phyloP scores from a whole-genome alignment of 2,329 filamentous ascomycete species.

The Ophiostoma ips region DNA sequence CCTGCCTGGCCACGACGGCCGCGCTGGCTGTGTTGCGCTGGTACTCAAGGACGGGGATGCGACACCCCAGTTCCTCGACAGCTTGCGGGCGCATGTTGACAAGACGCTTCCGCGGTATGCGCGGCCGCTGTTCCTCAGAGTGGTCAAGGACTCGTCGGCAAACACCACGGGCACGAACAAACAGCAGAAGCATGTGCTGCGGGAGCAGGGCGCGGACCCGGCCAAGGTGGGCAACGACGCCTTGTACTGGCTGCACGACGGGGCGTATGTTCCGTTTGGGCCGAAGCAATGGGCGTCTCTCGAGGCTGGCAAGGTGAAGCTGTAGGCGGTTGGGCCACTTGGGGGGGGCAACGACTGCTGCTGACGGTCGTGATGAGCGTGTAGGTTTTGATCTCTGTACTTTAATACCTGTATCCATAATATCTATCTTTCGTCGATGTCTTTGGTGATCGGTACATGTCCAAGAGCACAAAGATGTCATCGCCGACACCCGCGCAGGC shows the following conservation, averaged over 20 bases:
- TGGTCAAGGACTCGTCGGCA: conserved; percentile 41
- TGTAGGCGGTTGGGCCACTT: too few relatives aligned
- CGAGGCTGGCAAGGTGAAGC: conserved; percentile 52
- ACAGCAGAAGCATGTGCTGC: conserved; percentile 64
- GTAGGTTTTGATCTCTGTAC: too few relatives aligned
- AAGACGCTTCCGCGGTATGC: conserved; percentile 57
- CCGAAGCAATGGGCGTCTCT: conserved; percentile 55
- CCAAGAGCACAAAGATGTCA: too few relatives aligned
- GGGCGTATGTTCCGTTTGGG: conserved; percentile 54
- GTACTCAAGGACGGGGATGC: conserved; percentile 29
- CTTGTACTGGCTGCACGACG: conserved; percentile 51
- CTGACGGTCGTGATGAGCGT: too few relatives aligned
- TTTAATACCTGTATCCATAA: too few relatives aligned
- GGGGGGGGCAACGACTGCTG: too few relatives aligned
- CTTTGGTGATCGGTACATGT: too few relatives aligned
- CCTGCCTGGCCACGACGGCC: conserved; percentile 67
- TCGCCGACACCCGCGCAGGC: conserved; percentile 7
- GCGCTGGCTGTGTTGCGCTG: conserved; percentile 55
- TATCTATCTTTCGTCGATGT: too few relatives aligned
- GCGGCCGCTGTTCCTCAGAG: conserved; percentile 61
- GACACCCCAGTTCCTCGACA: conserved; percentile 33
- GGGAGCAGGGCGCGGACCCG: conserved; percentile 62
- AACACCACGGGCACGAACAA: conserved; percentile 76
- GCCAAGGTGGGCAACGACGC: conserved; percentile 33
- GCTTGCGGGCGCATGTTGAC: conserved; percentile 45